Evolutionary conservation across 306 rosid species (phyloP), one percentile per base, ranked within the genome.

Genomic region (Glycine soja): DNA sequence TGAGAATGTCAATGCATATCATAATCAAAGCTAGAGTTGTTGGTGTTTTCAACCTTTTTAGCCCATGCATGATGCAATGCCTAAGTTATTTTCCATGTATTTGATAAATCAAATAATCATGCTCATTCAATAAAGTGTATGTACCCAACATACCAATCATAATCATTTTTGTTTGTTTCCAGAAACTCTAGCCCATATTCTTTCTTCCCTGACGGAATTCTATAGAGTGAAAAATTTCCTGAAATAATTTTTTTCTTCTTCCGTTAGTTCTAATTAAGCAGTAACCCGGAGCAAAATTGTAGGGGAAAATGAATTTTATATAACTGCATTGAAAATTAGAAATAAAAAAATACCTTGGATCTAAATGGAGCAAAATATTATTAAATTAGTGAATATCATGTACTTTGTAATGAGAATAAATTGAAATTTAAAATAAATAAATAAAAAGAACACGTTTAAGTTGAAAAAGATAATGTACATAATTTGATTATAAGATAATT

Each of bases 1-100:
- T 24, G 30, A 24, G 30, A 24, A 24, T 24, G 30, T 24, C 30
- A 24, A 24, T 24, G 30, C 2, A 24, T 24, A 24, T 24, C 30
- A 24, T 24, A 24, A 24, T 0, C 30, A 24, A 24, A 24, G 30
- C 2, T 24, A 24, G 30, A 24, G 1, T 24, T 24, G 30, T 24
- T 8, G 98, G 98, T 47, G 98, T 94, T 88, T 90, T 94, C 30
- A 94, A 84, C 98, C 98, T 94, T 32, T 24, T 40, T 59, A 3
- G 12, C 65, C 72, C 56, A 72, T 36, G 5, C 1, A 54, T 6
- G 4, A 18, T 57, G 63, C 8, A 71, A 0, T 40, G 6, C 7
- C 19, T 16, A 57, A 15, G 48, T 81, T 46, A 78, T 19, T 58
- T 10, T 30, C 62, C 48, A 24, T 24, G 54, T 70, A 3, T n/a